phyloP scores from a whole-genome alignment of 164 flowering plant genomes.

The Nelumbo lutea region DNA sequence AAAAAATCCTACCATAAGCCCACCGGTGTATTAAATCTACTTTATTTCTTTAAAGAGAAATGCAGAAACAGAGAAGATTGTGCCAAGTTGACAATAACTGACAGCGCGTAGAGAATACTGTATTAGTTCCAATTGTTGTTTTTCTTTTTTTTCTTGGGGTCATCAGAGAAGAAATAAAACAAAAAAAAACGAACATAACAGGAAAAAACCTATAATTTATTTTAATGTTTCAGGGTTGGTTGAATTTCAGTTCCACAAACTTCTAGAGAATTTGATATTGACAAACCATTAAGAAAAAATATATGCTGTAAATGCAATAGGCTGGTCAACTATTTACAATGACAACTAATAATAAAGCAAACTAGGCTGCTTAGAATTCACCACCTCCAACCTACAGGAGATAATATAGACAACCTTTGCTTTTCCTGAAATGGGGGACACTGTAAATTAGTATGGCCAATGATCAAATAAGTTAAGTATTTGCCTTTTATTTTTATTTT shows the following conservation, averaged over 20 bases:
- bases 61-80: background rate
- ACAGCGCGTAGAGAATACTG: background rate
- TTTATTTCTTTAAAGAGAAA: background rate
- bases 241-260: background rate
- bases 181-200: background rate
- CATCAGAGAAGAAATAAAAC: background rate
- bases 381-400: no score
- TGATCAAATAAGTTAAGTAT: no score
- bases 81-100: background rate
- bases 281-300: background rate
- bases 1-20: background rate
- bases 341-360: no score
- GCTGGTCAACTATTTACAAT: no score
- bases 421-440: no score
- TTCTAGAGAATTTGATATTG: background rate
- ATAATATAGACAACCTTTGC: no score
- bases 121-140: no score
- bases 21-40: background rate
- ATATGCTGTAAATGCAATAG: background rate
- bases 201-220: background rate
- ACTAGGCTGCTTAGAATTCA: no score
- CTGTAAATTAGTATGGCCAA: no score
- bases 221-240: background rate
- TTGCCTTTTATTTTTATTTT: no score
- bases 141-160: no score